Base-by-base conservation (phyloP, 805 yeast genomes). In the Candida bentonensis region DNA sequence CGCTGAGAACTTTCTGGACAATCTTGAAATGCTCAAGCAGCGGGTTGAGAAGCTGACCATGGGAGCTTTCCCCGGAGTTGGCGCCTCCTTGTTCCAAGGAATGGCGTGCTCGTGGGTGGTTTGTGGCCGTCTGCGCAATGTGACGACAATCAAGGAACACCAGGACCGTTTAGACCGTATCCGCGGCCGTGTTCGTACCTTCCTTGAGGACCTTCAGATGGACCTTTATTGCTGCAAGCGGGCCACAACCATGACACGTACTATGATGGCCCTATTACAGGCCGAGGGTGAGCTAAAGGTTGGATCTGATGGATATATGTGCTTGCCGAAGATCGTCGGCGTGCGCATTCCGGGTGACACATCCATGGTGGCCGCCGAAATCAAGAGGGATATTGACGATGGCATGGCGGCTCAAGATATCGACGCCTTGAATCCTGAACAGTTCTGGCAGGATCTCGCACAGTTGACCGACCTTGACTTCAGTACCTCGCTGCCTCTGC, bases 201-300 rank as follows among this genome's bases (percentile, higher is more conserved):
- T 30, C 17, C 5, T 9, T 11, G 20, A 4, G 17, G 20, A 17
- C 17, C 7, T 30, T 15, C 27, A 25, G 13, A 11, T 17, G 17
- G 36, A 30, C 20, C 5, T 30, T 15, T 30, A n/a, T n/a, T 30
- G 36, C n/a, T 30, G 36, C 20, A 30, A 30, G 36, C 36, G 36
- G 5, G 17, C 17, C 20, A 15, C 36, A 13, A 30, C 36, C 5
- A 30, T 30, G 36, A 30, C 36, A 11, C 36, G 36, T 30, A 5
- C 36, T 30, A 7, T 30, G 11, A 9, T 9, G n/a, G 17, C 7
- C 20, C 17, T 9, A 11, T 11, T 30, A 17, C 17, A 30, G 13
- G 36, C 17, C n/a, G n/a, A n/a, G n/a, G n/a, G n/a, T n/a, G n/a
- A n/a, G n/a, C n/a, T n/a, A 9, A 30, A 30, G 17, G 36, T 30